These are phyloP conservation scores for Aspergillus hiratsukae DNA, from an alignment of 2,329 filamentous ascomycete species.

Conservation along the genomic window DNA sequence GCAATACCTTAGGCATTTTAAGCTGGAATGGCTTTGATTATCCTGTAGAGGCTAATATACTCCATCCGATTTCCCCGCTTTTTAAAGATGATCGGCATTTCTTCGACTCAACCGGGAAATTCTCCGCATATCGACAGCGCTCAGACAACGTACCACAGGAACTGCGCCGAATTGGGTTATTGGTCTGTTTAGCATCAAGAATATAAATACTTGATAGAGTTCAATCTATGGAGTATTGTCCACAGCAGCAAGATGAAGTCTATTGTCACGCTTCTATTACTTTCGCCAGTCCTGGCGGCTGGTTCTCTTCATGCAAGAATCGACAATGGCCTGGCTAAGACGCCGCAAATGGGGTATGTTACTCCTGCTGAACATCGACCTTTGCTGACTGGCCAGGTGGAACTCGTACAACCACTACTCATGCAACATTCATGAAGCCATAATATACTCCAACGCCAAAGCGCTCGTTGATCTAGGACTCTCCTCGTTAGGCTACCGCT, in stretches of 20 bases:
- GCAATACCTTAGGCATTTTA: neutral
- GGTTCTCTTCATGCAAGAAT: conserved; percentile 6
- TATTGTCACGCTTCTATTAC: neutral
- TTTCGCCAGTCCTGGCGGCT: neutral
- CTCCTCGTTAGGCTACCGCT: conserved; percentile 50
- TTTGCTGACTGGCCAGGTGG: conserved; percentile 38
- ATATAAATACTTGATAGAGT: neutral
- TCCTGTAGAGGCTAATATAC: neutral
- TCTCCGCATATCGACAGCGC: neutral
- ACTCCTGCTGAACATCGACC: neutral
- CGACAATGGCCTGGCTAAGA: conserved; percentile 22
- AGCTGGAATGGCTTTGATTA: neutral
- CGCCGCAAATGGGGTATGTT: conserved; percentile 28
- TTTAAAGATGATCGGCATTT: neutral
- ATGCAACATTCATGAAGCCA: conserved; percentile 47
- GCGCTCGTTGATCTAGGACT: conserved; percentile 52
- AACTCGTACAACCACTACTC: conserved; percentile 57
- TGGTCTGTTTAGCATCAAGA: neutral
- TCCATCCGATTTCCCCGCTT: neutral
- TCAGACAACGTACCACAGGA: neutral
- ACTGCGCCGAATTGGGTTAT: neutral
- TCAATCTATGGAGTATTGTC: neutral
- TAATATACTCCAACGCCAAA: conserved; percentile 50
- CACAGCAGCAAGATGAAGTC: neutral
- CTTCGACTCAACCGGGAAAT: neutral